Evolutionary conservation across 1,284 basidiomycete species (phyloP).

Genomic region (Ceratobasidium sp.): DNA sequence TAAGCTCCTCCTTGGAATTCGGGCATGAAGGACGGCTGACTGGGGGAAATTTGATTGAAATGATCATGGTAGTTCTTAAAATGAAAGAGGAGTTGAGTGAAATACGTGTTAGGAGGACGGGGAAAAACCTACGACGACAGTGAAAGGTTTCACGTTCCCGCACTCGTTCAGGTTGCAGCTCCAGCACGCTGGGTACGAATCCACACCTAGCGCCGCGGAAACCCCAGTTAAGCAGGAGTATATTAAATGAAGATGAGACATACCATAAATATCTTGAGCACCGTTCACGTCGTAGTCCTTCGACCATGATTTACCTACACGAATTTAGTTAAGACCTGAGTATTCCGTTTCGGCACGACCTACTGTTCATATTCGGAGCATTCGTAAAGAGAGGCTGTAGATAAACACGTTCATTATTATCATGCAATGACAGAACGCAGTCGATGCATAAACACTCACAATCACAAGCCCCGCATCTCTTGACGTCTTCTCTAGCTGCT

Average conservation of each 20-base stretch:
- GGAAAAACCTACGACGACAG: slow-evolving; percentile 37
- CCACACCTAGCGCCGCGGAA: slow-evolving; percentile 8
- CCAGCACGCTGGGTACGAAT: slow-evolving; percentile 47
- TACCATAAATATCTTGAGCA: slow-evolving; percentile 44
- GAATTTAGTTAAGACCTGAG: neutral
- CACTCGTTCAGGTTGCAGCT: slow-evolving; percentile 47
- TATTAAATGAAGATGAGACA: too few species aligned
- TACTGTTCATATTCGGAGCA: slow-evolving; percentile 44
- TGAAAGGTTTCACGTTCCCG: slow-evolving; percentile 41
- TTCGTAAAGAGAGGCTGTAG: slow-evolving; percentile 44
- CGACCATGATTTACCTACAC: slow-evolving; percentile 43
- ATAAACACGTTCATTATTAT: neutral
- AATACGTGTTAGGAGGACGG: neutral
- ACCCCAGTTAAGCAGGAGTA: neutral
- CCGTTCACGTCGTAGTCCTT: slow-evolving; percentile 46
- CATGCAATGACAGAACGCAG: too few species aligned
- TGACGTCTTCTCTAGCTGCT: slow-evolving; percentile 37
- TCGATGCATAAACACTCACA: neutral
- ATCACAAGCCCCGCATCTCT: slow-evolving; percentile 40
- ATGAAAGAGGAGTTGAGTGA: too few species aligned
- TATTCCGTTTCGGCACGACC: neutral
- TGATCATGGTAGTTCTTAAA: slow-evolving; percentile 38
- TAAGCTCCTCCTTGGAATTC: slow-evolving; percentile 47
- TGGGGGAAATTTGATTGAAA: slow-evolving; percentile 44
- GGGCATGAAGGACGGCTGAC: slow-evolving; percentile 44